Evolutionary conservation across 2,329 filamentous ascomycete genomes (phyloP).

Genomic region (Clonostachys rhizophaga): DNA sequence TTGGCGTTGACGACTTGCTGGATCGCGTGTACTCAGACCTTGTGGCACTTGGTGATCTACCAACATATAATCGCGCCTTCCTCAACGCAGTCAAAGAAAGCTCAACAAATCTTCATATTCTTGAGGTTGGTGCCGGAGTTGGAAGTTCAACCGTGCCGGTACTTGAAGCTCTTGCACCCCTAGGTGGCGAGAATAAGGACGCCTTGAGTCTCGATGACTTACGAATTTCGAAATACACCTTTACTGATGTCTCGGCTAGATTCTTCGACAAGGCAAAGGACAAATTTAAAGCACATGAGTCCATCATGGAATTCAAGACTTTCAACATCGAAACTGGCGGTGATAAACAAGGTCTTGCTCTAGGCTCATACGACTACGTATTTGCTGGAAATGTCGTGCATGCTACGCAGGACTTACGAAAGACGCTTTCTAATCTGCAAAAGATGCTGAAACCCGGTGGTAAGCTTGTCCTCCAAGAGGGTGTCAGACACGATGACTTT

Average conservation of each 20-base stretch:
- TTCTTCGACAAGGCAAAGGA: slow-evolving; percentile 16
- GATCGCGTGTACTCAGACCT: too few relatives aligned
- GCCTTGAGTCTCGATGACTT: too few relatives aligned
- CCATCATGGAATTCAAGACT: slow-evolving; percentile 13
- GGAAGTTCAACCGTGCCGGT: slow-evolving; percentile 18
- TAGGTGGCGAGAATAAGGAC: too few relatives aligned
- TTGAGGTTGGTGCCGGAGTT: slow-evolving; percentile 35
- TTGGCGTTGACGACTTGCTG: too few relatives aligned
- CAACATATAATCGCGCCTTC: slow-evolving; percentile 4
- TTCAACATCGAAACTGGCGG: slow-evolving; percentile 23
- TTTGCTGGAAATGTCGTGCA: slow-evolving; percentile 21
- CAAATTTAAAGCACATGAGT: slow-evolving; percentile 3
- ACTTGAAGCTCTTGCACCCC: too few relatives aligned
- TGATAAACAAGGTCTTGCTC: slow-evolving; percentile 17
- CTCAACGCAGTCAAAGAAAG: slow-evolving; percentile 14
- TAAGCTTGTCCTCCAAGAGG: slow-evolving; percentile 11
- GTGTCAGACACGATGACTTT: too few relatives aligned
- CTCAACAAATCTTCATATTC: slow-evolving; percentile 19
- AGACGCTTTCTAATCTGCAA: slow-evolving; percentile 12
- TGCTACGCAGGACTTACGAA: slow-evolving; percentile 13
- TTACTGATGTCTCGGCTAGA: slow-evolving; percentile 19
- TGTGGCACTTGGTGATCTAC: too few relatives aligned
- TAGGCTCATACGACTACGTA: slow-evolving; percentile 17
- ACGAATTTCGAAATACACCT: slow-evolving; percentile 11
- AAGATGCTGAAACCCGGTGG: slow-evolving; percentile 15